Conservation (phyloP, 345 rosid species). For the Hevea brasiliensis region DNA sequence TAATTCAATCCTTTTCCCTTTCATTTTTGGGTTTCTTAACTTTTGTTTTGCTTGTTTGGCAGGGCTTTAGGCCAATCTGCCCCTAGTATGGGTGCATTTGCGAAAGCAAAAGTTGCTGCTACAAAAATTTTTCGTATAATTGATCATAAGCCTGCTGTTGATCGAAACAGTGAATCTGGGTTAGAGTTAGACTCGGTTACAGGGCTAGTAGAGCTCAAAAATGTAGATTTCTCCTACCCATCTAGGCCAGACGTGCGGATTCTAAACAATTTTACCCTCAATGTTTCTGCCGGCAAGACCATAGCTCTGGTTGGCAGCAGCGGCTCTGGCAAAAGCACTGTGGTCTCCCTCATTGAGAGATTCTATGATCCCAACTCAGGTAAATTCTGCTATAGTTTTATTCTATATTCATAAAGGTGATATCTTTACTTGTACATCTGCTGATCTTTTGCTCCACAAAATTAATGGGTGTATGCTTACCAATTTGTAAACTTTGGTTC, state of each 20-base stretch:
- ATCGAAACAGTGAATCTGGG: slow-evolving; percentile 64
- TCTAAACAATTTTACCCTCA: slow-evolving; percentile 72
- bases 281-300: slow-evolving; percentile 90
- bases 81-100: slow-evolving; percentile 91
- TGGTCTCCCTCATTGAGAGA: slow-evolving; percentile 90
- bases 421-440: not conserved
- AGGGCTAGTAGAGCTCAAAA: slow-evolving; percentile 75
- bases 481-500: slow-evolving; percentile 15
- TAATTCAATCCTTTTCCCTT: not conserved
- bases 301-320: slow-evolving; percentile 98
- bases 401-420: not conserved
- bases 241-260: slow-evolving; percentile 80
- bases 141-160: slow-evolving; percentile 74
- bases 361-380: slow-evolving; percentile 93
- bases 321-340: slow-evolving; percentile 97
- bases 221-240: slow-evolving; percentile 84
- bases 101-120: slow-evolving; percentile 91
- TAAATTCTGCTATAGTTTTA: slow-evolving; percentile 21
- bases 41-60: slow-evolving; percentile 16
- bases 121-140: slow-evolving; percentile 82
- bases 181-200: slow-evolving; percentile 65
- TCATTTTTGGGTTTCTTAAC: not conserved
- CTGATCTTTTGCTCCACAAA: slow-evolving; percentile 12
- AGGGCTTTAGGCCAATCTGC: slow-evolving; percentile 93
- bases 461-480: slow-evolving; percentile 6